Base-by-base conservation (phyloP, 169 alveolate genomes). In the Cryptosporidium ryanae region DNA sequence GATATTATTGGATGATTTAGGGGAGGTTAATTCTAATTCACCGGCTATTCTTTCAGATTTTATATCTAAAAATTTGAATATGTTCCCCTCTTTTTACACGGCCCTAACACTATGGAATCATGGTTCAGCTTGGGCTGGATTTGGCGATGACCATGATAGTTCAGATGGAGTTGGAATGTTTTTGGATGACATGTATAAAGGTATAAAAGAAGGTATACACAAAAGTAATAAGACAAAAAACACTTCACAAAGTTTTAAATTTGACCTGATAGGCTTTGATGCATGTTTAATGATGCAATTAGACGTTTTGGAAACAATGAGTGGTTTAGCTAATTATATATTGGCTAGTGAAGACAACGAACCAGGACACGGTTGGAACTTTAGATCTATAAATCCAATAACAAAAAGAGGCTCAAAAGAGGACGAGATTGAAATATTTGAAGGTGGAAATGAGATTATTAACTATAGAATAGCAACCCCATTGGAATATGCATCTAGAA, bases 291-390 rank as follows among this genome's bases (percentile, higher is more conserved):
- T 91, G 94, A 82, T 89, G 61, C 82, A 89, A 54, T 87, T 65
- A 82, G 91, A 87, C 50, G 94, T 91, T 1, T 55, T 91, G 38
- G 94, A 87, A 32, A 76, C 82, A n/a, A 89, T 91, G 59, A 82
- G 89, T 23, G 87, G 92, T n/a, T 67, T 76, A 32, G 84, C 94
- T 23, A 87, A 63, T 70, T 91, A 82, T 66, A 76, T 91, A 6
- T 64, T 91, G 17, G 94, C 94, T 7, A 89, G 92, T 82, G 94
- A 91, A 57, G 94, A 91, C 43, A 91, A 91, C 52, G 94, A 91
- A 38, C 94, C 94, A 1, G 94, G 92, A 2, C 92, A 91, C 64
- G 94, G 94, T 6, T 91, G 94, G 94, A 91, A 91, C 67, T 91
- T 82, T 34, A 89, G 92, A 61, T 59, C 87, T 43, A 32, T 76